Evolutionary conservation across 169 alveolate species (phyloP).

Genomic region (Cryptosporidium canis): DNA sequence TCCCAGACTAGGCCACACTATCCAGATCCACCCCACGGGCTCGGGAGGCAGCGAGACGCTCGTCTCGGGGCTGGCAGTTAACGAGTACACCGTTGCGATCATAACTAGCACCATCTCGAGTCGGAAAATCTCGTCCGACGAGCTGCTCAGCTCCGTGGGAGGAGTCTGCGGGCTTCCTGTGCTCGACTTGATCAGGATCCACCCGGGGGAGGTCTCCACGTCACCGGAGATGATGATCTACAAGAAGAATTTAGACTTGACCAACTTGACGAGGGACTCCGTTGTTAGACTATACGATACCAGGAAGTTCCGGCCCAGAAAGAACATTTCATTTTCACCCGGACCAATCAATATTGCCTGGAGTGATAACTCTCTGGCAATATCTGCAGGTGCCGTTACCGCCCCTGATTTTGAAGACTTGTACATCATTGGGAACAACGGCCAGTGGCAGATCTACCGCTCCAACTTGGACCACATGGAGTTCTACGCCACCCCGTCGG

Average conservation of each 20-base stretch:
- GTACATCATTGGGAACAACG: conserved; percentile 59
- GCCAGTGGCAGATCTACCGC: conserved; percentile 68
- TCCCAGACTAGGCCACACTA: conserved; percentile 52
- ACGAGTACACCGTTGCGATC: conserved; percentile 52
- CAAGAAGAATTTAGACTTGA: conserved; percentile 49
- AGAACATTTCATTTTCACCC: conserved; percentile 52
- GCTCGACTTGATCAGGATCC: conserved; percentile 40
- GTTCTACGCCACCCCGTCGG: conserved; percentile 71
- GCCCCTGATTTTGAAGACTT: conserved; percentile 38
- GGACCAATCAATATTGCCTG: conserved; percentile 61
- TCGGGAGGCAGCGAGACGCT: conserved; percentile 5
- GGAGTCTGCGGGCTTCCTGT: conserved; percentile 61
- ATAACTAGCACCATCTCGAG: conserved; percentile 37
- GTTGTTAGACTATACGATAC: conserved; percentile 43
- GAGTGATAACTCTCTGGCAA: conserved; percentile 39
- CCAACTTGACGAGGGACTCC: conserved; percentile 46
- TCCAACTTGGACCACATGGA: conserved; percentile 56
- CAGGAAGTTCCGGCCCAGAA: conserved; percentile 54
- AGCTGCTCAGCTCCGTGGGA: conserved; percentile 34
- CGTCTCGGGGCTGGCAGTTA: conserved; percentile 51
- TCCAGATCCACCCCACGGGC: conserved; percentile 15
- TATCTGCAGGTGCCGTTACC: conserved; percentile 24
- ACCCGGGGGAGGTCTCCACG: conserved; percentile 62
- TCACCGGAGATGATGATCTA: conserved; percentile 54
- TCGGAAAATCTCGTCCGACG: conserved; percentile 12